phyloP scores from a whole-genome alignment of 352 stramenopile species.

The Phytophthora nicotianae region DNA sequence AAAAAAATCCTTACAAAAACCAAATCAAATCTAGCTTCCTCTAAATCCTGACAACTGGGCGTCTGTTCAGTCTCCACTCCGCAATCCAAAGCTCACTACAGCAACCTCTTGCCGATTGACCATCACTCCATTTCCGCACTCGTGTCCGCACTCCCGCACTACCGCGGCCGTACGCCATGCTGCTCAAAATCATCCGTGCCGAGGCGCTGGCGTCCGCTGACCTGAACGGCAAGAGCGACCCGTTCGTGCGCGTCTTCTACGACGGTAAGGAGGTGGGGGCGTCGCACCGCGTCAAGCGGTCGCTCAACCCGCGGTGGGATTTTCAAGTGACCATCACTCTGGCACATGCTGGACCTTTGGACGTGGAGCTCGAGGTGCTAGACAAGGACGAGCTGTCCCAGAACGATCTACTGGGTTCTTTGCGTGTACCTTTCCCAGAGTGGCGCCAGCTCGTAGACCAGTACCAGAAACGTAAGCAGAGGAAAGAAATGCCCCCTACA shows the following conservation, averaged over 20 bases:
- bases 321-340: conserved; percentile 65
- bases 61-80: conserved; percentile 22
- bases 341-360: conserved; percentile 54
- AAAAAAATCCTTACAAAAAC: not conserved
- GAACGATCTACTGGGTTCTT: conserved; percentile 69
- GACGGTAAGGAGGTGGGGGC: conserved; percentile 73
- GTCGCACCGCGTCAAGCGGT: conserved; percentile 74
- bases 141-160: not conserved
- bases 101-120: conserved; percentile 7
- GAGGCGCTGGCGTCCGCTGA: conserved; percentile 74
- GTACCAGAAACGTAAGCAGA: conserved; percentile 39
- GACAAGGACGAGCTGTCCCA: conserved; percentile 74
- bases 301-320: conserved; percentile 80
- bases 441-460: conserved; percentile 60
- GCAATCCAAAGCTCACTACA: conserved; percentile 18
- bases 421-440: conserved; percentile 76
- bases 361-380: conserved; percentile 75
- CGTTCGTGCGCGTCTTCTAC: conserved; percentile 78
- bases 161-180: conserved; percentile 36
- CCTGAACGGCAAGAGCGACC: conserved; percentile 68
- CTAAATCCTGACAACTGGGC: conserved; percentile 3
- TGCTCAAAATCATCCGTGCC: conserved; percentile 75
- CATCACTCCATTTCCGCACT: conserved; percentile 18
- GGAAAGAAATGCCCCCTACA: conserved; percentile 4
- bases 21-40: not conserved